A percentile compares a stretch with the other conserved stretches of the same genome.
phyloP scores from a whole-genome alignment of 73 alveolate species.

The Paramecium sexaurelia region DNA sequence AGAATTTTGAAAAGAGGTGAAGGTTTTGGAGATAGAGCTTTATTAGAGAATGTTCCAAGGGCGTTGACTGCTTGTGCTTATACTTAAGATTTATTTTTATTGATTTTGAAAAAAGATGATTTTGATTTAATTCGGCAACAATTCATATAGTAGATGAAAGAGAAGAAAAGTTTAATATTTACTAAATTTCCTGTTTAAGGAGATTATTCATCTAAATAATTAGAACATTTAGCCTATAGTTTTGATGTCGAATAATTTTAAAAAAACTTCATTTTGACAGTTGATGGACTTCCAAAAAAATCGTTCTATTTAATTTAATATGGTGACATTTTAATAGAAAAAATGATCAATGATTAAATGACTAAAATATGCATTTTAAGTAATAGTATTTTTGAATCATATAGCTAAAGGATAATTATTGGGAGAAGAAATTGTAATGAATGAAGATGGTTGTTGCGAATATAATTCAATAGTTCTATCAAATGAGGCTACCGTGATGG shows the following conservation, averaged over 20 bases:
- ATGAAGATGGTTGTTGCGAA: conserved; percentile 1
- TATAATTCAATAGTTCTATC: background rate
- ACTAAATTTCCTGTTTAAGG: background rate
- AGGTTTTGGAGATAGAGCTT: conserved; percentile 49
- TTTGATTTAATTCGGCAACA: background rate
- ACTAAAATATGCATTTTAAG: background rate
- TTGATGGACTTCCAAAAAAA: background rate
- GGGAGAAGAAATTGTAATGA: conserved; percentile 29
- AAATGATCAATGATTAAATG: background rate
- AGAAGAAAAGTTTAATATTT: background rate
- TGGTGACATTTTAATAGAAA: background rate
- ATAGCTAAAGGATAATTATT: background rate
- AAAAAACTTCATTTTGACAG: background rate
- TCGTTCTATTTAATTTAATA: background rate
- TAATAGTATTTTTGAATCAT: background rate
- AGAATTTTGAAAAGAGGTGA: background rate
- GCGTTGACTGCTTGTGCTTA: conserved; percentile 2
- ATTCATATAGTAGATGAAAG: background rate
- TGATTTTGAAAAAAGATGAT: background rate
- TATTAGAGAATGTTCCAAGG: conserved; percentile 5
- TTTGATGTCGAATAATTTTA: background rate
- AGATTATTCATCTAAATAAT: background rate
- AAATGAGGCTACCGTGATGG: conserved; percentile 13
- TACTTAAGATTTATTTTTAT: background rate
- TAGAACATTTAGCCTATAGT: background rate